Evolutionary conservation across 2,329 filamentous ascomycete genomes (phyloP).

Genomic region (Diaporthe capsici): DNA sequence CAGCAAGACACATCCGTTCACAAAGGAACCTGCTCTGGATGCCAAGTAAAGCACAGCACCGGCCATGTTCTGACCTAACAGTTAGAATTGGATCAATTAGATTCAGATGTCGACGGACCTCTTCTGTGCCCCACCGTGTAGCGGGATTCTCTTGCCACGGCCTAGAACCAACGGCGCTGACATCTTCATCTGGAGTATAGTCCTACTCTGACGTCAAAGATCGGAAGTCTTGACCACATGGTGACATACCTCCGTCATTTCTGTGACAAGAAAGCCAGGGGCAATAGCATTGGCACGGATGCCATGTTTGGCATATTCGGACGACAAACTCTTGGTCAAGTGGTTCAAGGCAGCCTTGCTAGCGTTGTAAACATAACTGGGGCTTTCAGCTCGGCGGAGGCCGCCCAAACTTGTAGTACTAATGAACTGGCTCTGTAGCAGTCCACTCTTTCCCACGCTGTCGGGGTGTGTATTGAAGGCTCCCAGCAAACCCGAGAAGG

Average conservation of each 20-base stretch:
- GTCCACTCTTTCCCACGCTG: not conserved
- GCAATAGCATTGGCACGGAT: not conserved
- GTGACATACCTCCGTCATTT: not conserved
- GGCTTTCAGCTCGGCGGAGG: not conserved
- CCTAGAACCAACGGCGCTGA: not conserved
- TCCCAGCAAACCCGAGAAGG: not conserved
- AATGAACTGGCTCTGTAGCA: slow-evolving; percentile 1
- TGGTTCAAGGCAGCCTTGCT: not conserved
- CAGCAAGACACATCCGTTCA: not conserved
- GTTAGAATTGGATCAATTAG: not conserved
- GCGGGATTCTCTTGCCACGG: not conserved
- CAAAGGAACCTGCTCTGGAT: not conserved
- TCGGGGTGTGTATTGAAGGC: slow-evolving; percentile 1
- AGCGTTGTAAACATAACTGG: not conserved
- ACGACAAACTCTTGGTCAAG: not conserved
- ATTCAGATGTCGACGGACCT: not conserved
- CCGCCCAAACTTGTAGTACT: not conserved
- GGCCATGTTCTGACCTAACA: not conserved
- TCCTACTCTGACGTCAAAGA: not conserved
- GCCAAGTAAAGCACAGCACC: not conserved
- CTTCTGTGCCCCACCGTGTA: not conserved
- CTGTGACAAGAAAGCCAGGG: not conserved
- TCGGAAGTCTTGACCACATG: no score
- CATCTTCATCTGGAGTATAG: not conserved
- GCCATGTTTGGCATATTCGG: not conserved